Evolutionary conservation across 2,329 filamentous ascomycete species (phyloP).

Genomic region (Tolypocladium inflatum): DNA sequence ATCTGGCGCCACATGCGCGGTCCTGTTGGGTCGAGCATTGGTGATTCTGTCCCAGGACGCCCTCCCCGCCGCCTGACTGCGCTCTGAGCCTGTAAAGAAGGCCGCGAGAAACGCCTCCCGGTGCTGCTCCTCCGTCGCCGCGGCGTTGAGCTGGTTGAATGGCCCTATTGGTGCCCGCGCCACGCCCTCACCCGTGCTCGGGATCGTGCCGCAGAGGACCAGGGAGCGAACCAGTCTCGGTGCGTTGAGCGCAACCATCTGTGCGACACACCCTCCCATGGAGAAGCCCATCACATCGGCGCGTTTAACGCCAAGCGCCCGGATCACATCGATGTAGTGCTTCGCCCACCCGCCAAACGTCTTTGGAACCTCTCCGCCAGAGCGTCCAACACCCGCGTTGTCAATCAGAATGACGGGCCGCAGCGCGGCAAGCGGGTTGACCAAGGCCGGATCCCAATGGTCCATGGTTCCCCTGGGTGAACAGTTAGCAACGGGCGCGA

Average conservation of each 20-base stretch:
- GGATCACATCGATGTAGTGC: constrained; percentile 24
- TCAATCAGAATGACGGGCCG: constrained; percentile 37
- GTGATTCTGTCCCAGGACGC: constrained; percentile 24
- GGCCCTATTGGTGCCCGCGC: constrained; percentile 17
- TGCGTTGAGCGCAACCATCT: constrained; percentile 31
- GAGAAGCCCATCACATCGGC: constrained; percentile 40
- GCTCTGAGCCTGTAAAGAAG: constrained; percentile 22
- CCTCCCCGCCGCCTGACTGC: constrained; percentile 20
- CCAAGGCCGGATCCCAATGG: constrained; percentile 31
- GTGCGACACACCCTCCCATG: constrained; percentile 37
- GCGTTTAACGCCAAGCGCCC: constrained; percentile 24
- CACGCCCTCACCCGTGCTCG: constrained; percentile 26
- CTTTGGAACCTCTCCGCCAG: constrained; percentile 28
- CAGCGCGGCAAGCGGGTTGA: constrained; percentile 31
- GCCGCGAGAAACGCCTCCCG: constrained; percentile 20
- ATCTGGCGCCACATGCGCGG: constrained; percentile 14
- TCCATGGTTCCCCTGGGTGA: constrained; percentile 25
- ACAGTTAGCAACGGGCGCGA: background rate
- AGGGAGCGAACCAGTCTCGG: constrained; percentile 27
- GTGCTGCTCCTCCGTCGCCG: constrained; percentile 21
- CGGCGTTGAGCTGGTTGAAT: constrained; percentile 21
- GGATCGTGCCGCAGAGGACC: constrained; percentile 33
- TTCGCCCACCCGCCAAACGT: constrained; percentile 19
- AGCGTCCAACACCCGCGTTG: constrained; percentile 37
- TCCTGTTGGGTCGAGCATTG: constrained; percentile 14